phyloP scores from a whole-genome alignment of 768 basidiomycete species.

The Russula emetica region DNA sequence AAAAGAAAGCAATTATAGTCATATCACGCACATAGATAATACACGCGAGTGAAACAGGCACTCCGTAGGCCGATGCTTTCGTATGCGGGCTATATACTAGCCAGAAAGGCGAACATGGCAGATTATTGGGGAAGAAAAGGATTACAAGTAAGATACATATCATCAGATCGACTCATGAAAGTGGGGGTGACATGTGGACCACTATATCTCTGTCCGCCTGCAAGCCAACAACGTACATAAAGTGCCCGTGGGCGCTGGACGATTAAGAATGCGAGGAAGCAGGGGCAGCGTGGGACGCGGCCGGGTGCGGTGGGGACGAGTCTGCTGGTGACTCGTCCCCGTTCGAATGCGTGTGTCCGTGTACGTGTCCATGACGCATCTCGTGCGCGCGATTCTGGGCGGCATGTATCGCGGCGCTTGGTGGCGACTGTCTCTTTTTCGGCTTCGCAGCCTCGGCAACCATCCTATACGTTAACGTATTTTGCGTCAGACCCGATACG shows the following conservation, averaged over 20 bases:
- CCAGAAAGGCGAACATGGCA: neutral
- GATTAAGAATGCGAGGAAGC: neutral
- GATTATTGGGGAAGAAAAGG: neutral
- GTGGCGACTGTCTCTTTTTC: conserved; percentile 38
- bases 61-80: neutral
- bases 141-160: neutral
- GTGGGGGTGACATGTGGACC: no score
- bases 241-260: neutral
- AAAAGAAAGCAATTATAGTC: neutral
- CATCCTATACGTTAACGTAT: conserved; percentile 51
- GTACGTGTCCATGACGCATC: neutral
- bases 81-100: neutral
- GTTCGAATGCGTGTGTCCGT: neutral
- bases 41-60: neutral
- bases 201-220: neutral
- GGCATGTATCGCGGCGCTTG: conserved; percentile 15
- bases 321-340: neutral
- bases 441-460: conserved; percentile 83
- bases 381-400: conserved; percentile 18
- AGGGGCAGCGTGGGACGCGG: neutral
- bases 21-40: neutral
- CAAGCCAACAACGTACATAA: neutral
- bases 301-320: neutral
- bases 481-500: no score
- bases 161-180: conserved; percentile 1